Evolutionary conservation across 1,284 basidiomycete genomes (phyloP).

Genomic region (Puccinia hordei): DNA sequence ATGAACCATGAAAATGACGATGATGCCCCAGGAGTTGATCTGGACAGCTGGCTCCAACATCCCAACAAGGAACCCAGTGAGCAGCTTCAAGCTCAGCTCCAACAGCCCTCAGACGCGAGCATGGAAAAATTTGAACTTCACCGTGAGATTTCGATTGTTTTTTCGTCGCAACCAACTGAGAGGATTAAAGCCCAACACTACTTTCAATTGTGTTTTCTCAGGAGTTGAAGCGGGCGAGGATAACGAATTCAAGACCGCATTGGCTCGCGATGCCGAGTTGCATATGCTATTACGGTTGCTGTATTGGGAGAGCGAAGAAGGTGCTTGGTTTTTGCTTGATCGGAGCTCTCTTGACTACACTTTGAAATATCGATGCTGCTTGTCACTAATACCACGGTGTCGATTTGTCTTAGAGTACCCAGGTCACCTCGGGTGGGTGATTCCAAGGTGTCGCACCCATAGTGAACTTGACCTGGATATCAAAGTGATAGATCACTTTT

Average conservation of each 20-base stretch:
- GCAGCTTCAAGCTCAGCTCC: slow-evolving; percentile 55
- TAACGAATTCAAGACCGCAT: slow-evolving; percentile 73
- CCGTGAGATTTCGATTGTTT: slow-evolving; percentile 64
- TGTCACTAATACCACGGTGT: slow-evolving; percentile 52
- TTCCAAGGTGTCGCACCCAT: slow-evolving; percentile 70
- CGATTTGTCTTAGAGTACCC: slow-evolving; percentile 9
- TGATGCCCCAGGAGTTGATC: slow-evolving; percentile 59
- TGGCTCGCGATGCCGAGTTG: slow-evolving; percentile 73
- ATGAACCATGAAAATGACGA: slow-evolving; percentile 66
- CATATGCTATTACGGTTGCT: slow-evolving; percentile 71
- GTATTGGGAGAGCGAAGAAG: slow-evolving; percentile 63
- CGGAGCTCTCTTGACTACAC: slow-evolving; percentile 61
- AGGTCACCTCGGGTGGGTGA: slow-evolving; percentile 65
- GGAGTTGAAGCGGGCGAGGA: slow-evolving; percentile 67
- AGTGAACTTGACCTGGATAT: slow-evolving; percentile 68
- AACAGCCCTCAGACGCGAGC: slow-evolving; percentile 71
- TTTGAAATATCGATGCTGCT: slow-evolving; percentile 56
- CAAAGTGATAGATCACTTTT: slow-evolving; percentile 74
- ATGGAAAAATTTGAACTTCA: slow-evolving; percentile 73
- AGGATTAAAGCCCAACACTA: not conserved
- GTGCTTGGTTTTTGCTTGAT: slow-evolving; percentile 21
- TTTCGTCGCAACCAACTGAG: not conserved
- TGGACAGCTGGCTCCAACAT: slow-evolving; percentile 64
- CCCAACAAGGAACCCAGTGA: slow-evolving; percentile 58
- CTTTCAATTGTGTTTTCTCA: not conserved